Conservation (phyloP, 75 land plant species). For the Adiantum capillusveneris region DNA sequence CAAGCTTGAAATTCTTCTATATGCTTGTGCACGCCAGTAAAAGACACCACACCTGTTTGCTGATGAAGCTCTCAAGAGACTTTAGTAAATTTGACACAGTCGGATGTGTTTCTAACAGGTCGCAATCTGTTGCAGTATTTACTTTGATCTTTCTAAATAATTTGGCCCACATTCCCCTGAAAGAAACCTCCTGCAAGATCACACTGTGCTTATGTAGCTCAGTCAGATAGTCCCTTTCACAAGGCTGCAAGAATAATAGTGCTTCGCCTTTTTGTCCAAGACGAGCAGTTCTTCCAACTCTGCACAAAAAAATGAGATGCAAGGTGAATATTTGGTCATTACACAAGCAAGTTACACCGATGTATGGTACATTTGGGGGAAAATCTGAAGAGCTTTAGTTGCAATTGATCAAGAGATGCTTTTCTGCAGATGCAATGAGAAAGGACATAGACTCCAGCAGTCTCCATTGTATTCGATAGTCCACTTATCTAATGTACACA, state of each 20-base stretch:
- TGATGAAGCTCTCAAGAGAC: slow-evolving; percentile 64
- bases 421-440: too few species aligned
- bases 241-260: slow-evolving; percentile 71
- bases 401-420: too few species aligned
- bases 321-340: too few species aligned
- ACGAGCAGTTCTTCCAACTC: slow-evolving; percentile 98
- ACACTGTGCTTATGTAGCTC: slow-evolving; percentile 83
- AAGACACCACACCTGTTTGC: slow-evolving; percentile 45
- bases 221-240: slow-evolving; percentile 75
- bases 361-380: too few species aligned
- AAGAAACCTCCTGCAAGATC: slow-evolving; percentile 54
- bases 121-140: slow-evolving; percentile 30
- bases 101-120: slow-evolving; percentile 66
- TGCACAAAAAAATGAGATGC: slow-evolving; percentile 23
- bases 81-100: slow-evolving; percentile 54
- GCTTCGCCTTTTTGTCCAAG: slow-evolving; percentile 90
- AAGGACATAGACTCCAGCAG: too few species aligned
- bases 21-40: too few species aligned
- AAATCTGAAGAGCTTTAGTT: too few species aligned
- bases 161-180: slow-evolving; percentile 38
- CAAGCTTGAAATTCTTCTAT: too few species aligned
- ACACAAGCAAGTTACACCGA: too few species aligned
- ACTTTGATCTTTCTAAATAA: slow-evolving; percentile 14
- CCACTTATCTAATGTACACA: too few species aligned
- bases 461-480: too few species aligned